Evolutionary conservation across 1,139 yeast species (phyloP).

Genomic region (Lodderomyces metapsilosis): DNA sequence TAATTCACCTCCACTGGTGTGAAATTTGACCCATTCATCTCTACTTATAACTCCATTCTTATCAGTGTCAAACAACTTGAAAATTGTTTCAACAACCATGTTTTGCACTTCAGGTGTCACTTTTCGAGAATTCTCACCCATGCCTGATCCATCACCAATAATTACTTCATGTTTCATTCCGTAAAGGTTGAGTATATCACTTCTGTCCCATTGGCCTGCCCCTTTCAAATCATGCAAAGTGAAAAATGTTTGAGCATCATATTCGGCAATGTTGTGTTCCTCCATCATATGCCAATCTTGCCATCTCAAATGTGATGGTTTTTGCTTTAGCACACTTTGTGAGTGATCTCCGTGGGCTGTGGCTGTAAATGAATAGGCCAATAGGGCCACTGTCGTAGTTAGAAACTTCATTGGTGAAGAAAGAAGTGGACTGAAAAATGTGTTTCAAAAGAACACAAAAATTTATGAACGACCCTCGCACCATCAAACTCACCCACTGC

Average conservation of each 20-base stretch:
- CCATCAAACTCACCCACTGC: not conserved
- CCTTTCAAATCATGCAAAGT: constrained; percentile 68
- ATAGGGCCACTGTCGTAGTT: constrained; percentile 2
- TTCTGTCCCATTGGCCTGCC: constrained; percentile 51
- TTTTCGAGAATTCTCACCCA: constrained; percentile 57
- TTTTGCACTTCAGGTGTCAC: constrained; percentile 51
- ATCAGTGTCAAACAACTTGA: constrained; percentile 62
- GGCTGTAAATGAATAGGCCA: constrained; percentile 10
- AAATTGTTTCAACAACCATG: constrained; percentile 55
- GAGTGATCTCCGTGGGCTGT: constrained; percentile 20
- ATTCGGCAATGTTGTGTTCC: constrained; percentile 77
- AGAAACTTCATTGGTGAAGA: constrained; percentile 9
- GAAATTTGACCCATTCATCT: constrained; percentile 73
- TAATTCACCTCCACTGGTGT: constrained; percentile 61
- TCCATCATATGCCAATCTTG: constrained; percentile 86
- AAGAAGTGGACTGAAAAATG: too few species aligned
- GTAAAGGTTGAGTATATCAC: constrained; percentile 76
- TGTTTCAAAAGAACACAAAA: too few species aligned
- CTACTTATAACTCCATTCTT: constrained; percentile 63
- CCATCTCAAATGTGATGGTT: constrained; percentile 61
- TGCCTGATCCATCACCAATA: constrained; percentile 88
- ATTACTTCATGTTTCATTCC: constrained; percentile 72
- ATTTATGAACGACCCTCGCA: too few species aligned
- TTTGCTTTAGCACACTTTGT: constrained; percentile 15
- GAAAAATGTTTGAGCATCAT: constrained; percentile 79